phyloP scores from a whole-genome alignment of 2,329 filamentous ascomycete species.

The Teratosphaeria zuluensis region DNA sequence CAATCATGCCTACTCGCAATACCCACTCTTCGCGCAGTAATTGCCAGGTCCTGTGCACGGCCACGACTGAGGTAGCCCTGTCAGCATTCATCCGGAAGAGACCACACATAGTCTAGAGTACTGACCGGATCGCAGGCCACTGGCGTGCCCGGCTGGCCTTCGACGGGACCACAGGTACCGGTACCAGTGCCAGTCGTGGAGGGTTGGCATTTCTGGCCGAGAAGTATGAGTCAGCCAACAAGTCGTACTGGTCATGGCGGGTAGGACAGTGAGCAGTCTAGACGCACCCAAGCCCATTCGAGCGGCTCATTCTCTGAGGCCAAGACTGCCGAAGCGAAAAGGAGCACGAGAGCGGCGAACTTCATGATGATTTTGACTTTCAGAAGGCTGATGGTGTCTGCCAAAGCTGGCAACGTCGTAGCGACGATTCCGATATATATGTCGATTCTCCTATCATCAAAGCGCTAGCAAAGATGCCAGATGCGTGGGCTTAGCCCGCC shows the following conservation, averaged over 20 bases:
- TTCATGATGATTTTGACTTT: background rate
- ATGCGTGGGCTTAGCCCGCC: background rate
- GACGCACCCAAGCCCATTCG: background rate
- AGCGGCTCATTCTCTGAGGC: background rate
- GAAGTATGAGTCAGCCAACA: background rate
- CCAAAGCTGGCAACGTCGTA: background rate
- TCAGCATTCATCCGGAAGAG: background rate
- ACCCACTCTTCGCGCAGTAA: background rate
- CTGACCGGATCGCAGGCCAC: background rate
- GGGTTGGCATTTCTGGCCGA: background rate
- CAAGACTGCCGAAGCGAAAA: background rate
- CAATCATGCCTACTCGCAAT: background rate
- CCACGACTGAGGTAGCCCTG: background rate
- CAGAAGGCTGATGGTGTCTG: background rate
- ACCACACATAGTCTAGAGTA: background rate
- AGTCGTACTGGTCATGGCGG: background rate
- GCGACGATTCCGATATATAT: background rate
- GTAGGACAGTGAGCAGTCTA: background rate
- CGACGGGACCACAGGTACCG: background rate
- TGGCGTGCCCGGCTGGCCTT: background rate
- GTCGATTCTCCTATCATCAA: too few relatives aligned
- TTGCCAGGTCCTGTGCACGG: background rate
- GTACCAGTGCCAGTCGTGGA: too few relatives aligned
- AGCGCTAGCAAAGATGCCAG: background rate
- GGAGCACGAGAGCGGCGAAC: background rate